Evolutionary conservation across 106 monocot species (phyloP), one percentile per base, ranked within the genome.

Genomic region (Dioscorea zingiberensis): DNA sequence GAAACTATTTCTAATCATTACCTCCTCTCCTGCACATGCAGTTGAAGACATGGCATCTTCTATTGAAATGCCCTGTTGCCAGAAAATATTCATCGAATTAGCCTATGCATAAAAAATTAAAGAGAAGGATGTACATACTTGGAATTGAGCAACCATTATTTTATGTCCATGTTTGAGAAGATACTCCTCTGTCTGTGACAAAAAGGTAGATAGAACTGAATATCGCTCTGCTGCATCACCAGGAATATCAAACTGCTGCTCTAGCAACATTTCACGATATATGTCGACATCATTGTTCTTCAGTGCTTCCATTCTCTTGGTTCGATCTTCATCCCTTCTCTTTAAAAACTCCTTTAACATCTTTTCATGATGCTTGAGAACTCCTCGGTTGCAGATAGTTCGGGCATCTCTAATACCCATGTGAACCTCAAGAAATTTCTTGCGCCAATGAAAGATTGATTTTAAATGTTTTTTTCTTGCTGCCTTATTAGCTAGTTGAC

Each of bases 271-370:
- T 71, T 97, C 85, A 57, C 88, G 80, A 66, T 92, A 97, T 75
- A 88, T 80, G 72, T 92, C 88, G 4, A 97, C 92, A 73, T 97
- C 97, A 75, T 97, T 97, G 73, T 97, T 97, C 63, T 97, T 97
- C 77, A 97, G 65, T 25, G 97, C 92, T 75, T 97, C 97, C 88
- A 97, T 86, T 74, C 97, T 88, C 80, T 80, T 97, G 70, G 78
- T 89, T 44, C 88, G 59, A 67, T 82, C 81, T 61, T 84, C 88
- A 78, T 97, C 92, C 51, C 92, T 97, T 58, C 64, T 86, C 77
- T 97, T 97, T 14, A 88, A 81, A 62, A 88, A 97, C 56, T 92
- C 92, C 71, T 77, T 83, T 45, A 88, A 62, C 92, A 97, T 89
- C 70, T 80, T 88, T 66, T 92, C 92, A 68, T 97, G 97, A 84